A percentile compares a stretch with the other conserved stretches of the same genome.
phyloP scores from a whole-genome alignment of 2,329 filamentous ascomycete species.

The Gliomastix tumulicola region DNA sequence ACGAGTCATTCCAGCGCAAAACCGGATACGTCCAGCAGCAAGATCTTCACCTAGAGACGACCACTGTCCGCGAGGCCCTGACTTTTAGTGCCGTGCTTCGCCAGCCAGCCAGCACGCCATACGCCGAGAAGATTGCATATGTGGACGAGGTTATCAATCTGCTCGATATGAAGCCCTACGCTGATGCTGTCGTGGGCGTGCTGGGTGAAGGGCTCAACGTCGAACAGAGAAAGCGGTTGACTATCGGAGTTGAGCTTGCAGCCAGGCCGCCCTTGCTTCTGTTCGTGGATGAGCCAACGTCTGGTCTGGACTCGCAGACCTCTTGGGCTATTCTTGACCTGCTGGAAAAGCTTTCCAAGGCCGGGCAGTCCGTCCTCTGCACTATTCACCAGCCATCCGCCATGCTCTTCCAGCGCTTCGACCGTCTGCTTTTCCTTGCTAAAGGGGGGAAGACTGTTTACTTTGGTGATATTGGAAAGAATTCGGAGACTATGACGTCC shows the following conservation, averaged over 20 bases:
- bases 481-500: slow-evolving; percentile 41
- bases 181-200: slow-evolving; percentile 53
- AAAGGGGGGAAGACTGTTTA: slow-evolving; percentile 58
- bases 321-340: slow-evolving; percentile 54
- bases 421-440: slow-evolving; percentile 52
- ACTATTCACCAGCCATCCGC: slow-evolving; percentile 46
- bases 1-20: slow-evolving; percentile 77
- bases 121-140: slow-evolving; percentile 69
- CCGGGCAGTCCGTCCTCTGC: slow-evolving; percentile 39
- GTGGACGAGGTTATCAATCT: slow-evolving; percentile 55
- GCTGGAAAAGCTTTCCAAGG: slow-evolving; percentile 47
- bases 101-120: slow-evolving; percentile 61
- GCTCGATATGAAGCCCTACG: slow-evolving; percentile 55
- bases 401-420: slow-evolving; percentile 43
- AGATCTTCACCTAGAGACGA: slow-evolving; percentile 73
- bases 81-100: slow-evolving; percentile 78
- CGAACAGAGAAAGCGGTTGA: slow-evolving; percentile 51
- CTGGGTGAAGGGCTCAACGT: slow-evolving; percentile 52
- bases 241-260: slow-evolving; percentile 48
- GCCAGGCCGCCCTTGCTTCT: slow-evolving; percentile 47
- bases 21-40: slow-evolving; percentile 86
- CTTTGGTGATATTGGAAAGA: slow-evolving; percentile 54
- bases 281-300: slow-evolving; percentile 51
- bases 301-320: slow-evolving; percentile 52
- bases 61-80: slow-evolving; percentile 77